Evolutionary conservation across 208 protist species (phyloP).

Genomic region (Porcisia deanei): DNA sequence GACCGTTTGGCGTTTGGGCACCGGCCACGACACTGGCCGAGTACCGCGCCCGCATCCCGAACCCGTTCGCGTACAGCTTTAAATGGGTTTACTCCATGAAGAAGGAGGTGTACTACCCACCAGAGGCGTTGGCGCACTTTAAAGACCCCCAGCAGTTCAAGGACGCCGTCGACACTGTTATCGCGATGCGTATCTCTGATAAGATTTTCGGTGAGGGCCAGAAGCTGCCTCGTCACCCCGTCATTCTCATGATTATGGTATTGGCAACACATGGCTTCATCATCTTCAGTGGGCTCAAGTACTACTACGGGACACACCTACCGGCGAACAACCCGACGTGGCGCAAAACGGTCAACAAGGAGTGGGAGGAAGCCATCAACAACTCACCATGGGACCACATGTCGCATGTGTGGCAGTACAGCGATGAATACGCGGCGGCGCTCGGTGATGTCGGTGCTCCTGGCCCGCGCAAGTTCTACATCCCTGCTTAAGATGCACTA

Average conservation of each 20-base stretch:
- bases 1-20: conserved; percentile 86
- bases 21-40: conserved; percentile 86
- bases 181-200: conserved; percentile 78
- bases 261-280: conserved; percentile 47
- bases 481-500: conserved; percentile 31
- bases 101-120: conserved; percentile 82
- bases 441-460: conserved; percentile 62
- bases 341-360: conserved; percentile 90
- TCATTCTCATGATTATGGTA: conserved; percentile 44
- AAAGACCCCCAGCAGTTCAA: conserved; percentile 89
- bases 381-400: conserved; percentile 91
- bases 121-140: conserved; percentile 84
- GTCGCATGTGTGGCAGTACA: conserved; percentile 91
- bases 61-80: conserved; percentile 58
- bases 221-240: conserved; percentile 65
- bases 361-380: conserved; percentile 92
- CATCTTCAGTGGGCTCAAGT: conserved; percentile 49
- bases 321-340: conserved; percentile 89
- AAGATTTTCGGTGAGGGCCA: conserved; percentile 86
- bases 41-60: conserved; percentile 76
- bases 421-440: conserved; percentile 71
- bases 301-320: conserved; percentile 78
- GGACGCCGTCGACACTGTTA: conserved; percentile 79
- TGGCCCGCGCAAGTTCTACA: conserved; percentile 76
- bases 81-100: conserved; percentile 43